A percentile compares a stretch with the other conserved stretches of the same genome.
Evolutionary conservation across 164 flowering plant species (phyloP).

Genomic region (Vitis rupestris): DNA sequence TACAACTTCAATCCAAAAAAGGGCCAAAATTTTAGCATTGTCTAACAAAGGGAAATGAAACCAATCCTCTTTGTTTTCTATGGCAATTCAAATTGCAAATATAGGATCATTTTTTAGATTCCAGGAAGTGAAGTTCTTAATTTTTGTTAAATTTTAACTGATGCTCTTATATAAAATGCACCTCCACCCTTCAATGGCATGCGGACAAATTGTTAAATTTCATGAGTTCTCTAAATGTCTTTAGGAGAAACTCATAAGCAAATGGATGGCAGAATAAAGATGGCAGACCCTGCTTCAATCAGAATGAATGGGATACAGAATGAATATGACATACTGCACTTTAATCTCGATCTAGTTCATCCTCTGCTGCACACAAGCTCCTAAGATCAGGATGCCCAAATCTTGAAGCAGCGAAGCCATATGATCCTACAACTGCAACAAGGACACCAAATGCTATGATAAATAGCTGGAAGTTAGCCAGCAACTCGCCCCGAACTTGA

Average conservation of each 20-base stretch:
- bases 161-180: too few relatives aligned
- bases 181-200: too few relatives aligned
- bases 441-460: slow-evolving; percentile 49
- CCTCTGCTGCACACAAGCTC: slow-evolving; percentile 17
- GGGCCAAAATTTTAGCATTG: too few relatives aligned
- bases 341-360: slow-evolving; percentile 17
- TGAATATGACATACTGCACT: neutral
- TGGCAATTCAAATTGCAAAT: too few relatives aligned
- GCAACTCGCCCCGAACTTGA: slow-evolving; percentile 72
- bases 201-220: neutral
- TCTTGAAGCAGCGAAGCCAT: slow-evolving; percentile 49
- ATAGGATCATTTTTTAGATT: too few relatives aligned
- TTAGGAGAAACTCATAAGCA: neutral
- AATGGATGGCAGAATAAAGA: neutral
- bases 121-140: too few relatives aligned
- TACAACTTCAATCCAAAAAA: too few relatives aligned
- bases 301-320: neutral
- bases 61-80: too few relatives aligned
- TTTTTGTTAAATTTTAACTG: too few relatives aligned
- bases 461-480: slow-evolving; percentile 86
- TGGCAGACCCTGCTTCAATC: neutral
- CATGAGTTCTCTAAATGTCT: neutral
- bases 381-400: slow-evolving; percentile 32
- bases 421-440: slow-evolving; percentile 40
- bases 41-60: too few relatives aligned